phyloP scores from a whole-genome alignment of 2,329 filamentous ascomycete species.

The Parasarocladium wereldwijsianum region DNA sequence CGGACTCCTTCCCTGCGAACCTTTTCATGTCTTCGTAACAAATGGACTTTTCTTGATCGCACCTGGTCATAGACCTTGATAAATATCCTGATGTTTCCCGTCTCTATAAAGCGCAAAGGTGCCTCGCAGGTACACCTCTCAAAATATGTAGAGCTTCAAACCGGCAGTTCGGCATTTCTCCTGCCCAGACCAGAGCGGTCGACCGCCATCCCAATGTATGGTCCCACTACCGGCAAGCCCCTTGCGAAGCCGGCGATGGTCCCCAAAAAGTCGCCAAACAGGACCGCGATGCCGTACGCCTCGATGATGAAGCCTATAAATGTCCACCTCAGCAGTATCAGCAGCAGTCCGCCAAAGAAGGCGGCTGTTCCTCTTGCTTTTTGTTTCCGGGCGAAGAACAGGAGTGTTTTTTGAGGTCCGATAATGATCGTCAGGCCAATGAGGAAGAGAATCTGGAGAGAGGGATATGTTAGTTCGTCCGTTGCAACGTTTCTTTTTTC shows the following conservation, averaged over 20 bases:
- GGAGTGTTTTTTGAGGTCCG: constrained; percentile 74
- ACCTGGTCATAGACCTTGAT: too few relatives aligned
- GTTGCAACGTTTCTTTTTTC: too few relatives aligned
- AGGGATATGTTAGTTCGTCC: constrained; percentile 7
- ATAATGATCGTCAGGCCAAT: constrained; percentile 94
- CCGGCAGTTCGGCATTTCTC: constrained; percentile 64
- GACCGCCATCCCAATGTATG: constrained; percentile 63
- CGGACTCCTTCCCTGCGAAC: too few relatives aligned
- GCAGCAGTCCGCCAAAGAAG: constrained; percentile 66
- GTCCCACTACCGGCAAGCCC: constrained; percentile 71
- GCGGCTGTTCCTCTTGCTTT: constrained; percentile 85
- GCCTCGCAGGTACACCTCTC: too few relatives aligned
- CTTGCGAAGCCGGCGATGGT: constrained; percentile 82
- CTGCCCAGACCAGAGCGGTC: constrained; percentile 56
- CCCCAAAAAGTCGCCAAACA: constrained; percentile 93
- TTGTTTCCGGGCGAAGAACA: constrained; percentile 88
- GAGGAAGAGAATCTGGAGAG: constrained; percentile 76
- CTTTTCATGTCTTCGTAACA: too few relatives aligned
- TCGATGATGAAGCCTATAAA: constrained; percentile 84
- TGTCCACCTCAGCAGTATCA: constrained; percentile 85
- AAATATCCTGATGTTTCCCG: constrained; percentile 6
- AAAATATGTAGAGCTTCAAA: constrained; percentile 32
- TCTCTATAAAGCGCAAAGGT: too few relatives aligned
- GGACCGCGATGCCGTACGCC: constrained; percentile 77
- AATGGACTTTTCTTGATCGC: too few relatives aligned